A percentile compares a stretch with the other conserved stretches of the same genome.
Conservation (phyloP, 78 protist genomes). For the Paratrimastix pyriformis region DNA sequence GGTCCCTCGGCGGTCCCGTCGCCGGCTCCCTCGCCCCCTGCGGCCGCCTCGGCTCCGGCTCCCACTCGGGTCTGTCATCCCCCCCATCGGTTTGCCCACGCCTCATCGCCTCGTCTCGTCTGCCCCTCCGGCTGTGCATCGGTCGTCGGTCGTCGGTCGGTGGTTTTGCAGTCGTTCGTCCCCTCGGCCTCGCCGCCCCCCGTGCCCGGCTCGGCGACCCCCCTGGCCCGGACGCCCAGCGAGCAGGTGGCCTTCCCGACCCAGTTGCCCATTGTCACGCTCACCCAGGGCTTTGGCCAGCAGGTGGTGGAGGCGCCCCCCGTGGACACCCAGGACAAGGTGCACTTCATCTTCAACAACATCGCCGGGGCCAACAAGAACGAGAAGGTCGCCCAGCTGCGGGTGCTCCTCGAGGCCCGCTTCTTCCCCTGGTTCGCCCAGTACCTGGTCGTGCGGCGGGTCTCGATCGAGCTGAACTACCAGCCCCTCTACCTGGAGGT, state of each 20-base stretch:
- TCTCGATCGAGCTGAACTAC: constrained; percentile 74
- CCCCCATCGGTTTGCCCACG: no score
- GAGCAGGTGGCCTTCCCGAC: neutral
- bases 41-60: no score
- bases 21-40: no score
- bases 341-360: constrained; percentile 84
- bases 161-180: constrained; percentile 17
- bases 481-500: constrained; percentile 62
- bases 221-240: no score
- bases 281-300: neutral
- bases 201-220: neutral
- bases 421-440: constrained; percentile 53
- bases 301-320: neutral
- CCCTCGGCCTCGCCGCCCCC: neutral
- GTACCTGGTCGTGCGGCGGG: constrained; percentile 80
- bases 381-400: constrained; percentile 43
- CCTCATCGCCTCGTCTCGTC: no score
- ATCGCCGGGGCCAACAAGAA: constrained; percentile 52
- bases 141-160: no score
- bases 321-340: constrained; percentile 58
- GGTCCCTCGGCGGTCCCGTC: no score
- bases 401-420: constrained; percentile 28
- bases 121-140: no score
- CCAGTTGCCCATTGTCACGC: neutral
- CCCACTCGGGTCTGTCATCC: no score